phyloP scores from a whole-genome alignment of 192 early-diverging fungal species.

The Coemansia sp. region DNA sequence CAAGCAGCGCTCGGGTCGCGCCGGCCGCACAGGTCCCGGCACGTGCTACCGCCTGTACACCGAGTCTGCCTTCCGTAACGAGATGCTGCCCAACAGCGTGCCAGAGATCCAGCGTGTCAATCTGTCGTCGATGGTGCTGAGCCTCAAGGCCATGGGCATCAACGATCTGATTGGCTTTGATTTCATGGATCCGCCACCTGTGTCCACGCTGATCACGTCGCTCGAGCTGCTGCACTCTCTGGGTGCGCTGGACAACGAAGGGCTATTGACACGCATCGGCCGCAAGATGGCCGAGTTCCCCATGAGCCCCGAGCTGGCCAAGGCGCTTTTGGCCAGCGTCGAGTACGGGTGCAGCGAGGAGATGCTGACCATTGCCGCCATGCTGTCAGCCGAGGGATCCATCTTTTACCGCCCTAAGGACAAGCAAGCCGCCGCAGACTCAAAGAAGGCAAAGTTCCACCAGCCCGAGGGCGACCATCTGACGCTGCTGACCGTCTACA shows the following conservation, averaged over 20 bases:
- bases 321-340: conserved; percentile 88
- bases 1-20: conserved; percentile 92
- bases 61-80: conserved; percentile 83
- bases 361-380: conserved; percentile 95
- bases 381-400: conserved; percentile 81
- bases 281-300: conserved; percentile 96
- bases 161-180: conserved; percentile 93
- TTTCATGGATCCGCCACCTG: conserved; percentile 97
- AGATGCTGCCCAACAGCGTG: conserved; percentile 92
- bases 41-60: conserved; percentile 92
- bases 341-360: conserved; percentile 88
- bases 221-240: conserved; percentile 95
- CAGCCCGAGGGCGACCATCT: conserved; percentile 97
- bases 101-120: conserved; percentile 97
- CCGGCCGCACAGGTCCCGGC: conserved; percentile 93
- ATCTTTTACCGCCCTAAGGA: conserved; percentile 97
- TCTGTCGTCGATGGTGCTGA: conserved; percentile 82
- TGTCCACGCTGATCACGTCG: conserved; percentile 85
- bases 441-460: conserved; percentile 92
- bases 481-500: conserved; percentile 83
- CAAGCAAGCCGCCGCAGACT: conserved; percentile 86
- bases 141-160: conserved; percentile 91
- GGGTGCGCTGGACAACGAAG: conserved; percentile 89
- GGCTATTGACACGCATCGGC: conserved; percentile 85
- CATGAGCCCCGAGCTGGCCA: conserved; percentile 86